phyloP scores from a whole-genome alignment of 2,329 filamentous ascomycete genomes.

The Fusarium ramigenum region DNA sequence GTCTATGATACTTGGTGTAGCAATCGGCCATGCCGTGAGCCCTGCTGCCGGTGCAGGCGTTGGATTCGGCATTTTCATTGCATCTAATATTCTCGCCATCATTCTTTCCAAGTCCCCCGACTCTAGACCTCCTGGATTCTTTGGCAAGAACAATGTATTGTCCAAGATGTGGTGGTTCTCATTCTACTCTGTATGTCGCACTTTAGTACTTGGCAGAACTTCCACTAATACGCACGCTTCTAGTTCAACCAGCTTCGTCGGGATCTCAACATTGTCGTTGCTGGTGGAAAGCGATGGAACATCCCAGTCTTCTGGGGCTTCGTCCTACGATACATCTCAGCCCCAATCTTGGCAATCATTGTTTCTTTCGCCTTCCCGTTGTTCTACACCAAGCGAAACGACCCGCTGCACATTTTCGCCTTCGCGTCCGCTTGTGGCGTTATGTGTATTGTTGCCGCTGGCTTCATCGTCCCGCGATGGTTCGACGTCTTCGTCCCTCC shows the following conservation, averaged over 20 bases:
- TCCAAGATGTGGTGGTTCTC: not conserved
- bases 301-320: not conserved
- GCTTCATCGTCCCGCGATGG: not conserved
- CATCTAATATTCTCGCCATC: not conserved
- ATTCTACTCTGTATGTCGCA: not conserved
- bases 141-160: not conserved
- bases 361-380: not conserved
- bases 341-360: not conserved
- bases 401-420: not conserved
- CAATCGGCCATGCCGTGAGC: not conserved
- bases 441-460: not conserved
- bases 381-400: not conserved
- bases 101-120: not conserved
- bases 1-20: not conserved
- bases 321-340: not conserved
- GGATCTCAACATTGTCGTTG: not conserved
- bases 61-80: not conserved
- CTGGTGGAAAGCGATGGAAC: not conserved
- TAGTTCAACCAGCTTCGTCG: not conserved
- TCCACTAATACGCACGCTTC: not conserved
- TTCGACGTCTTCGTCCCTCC: not conserved
- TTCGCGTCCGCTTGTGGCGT: not conserved
- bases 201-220: not conserved
- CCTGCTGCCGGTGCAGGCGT: not conserved
- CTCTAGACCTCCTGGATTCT: not conserved